Evolutionary conservation across 192 early-diverging fungal species (phyloP), one percentile per base, ranked within the genome.

Genomic region (Backusella circina): DNA sequence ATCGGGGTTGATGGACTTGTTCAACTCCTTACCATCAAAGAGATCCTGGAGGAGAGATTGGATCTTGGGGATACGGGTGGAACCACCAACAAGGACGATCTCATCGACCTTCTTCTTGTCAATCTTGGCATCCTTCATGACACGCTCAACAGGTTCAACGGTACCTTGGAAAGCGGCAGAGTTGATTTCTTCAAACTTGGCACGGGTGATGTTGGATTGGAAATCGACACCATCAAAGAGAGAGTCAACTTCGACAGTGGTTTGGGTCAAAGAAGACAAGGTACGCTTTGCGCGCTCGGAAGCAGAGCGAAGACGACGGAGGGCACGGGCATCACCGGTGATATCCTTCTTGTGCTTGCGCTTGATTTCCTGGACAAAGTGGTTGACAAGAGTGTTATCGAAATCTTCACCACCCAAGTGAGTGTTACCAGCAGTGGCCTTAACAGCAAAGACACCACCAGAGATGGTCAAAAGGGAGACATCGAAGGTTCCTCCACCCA

Each of bases 321-420:
- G 85, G 65, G 92, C 92, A 75, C 90, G 89, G 72, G 89, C 85
- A 80, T 93, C 90, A 72, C 85, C 89, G 23, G 86, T 80, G 80
- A 92, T 87, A 82, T 92, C 92, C 84, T 90, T 90, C 75, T 85
- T 79, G 84, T 94, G 86, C 85, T 92, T 91, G 75, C 86, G 86
- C 86, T 91, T 88, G 75, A 85, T 79, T 83, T 98, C 94, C 77
- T 95, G 89, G 70, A 86, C 85, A 51, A 97, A 97, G 94, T 95
- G 94, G 82, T 91, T 90, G 84, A 97, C 94, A 47, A 97, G 85
- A 76, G 93, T 90, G 93, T 97, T 94, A 87, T 98, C 97, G 84
- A 98, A 98, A 87, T 98, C 97, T 86, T 99, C 97, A 84, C 97
- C 97, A 82, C 97, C 97, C 83, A 97, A 87, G 76, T 97, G 95